phyloP scores from a whole-genome alignment of 495 filamentous ascomycete species.

The Aspergillus avenaceus region DNA sequence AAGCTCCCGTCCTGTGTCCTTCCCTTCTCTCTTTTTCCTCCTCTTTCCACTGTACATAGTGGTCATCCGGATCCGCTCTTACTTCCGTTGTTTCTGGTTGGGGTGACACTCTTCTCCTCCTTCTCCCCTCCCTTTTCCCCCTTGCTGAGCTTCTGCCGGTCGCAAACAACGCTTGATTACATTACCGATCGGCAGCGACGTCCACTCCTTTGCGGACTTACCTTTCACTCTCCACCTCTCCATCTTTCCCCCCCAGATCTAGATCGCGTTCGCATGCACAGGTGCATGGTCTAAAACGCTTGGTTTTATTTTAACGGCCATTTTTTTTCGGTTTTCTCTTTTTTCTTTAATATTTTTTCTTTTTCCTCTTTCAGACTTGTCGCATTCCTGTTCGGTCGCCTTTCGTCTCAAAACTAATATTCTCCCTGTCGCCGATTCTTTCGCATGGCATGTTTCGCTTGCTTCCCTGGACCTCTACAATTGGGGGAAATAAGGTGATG shows the following conservation, averaged over 20 bases:
- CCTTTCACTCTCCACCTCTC: slow-evolving; percentile 11
- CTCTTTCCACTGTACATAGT: background rate
- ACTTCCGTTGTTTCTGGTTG: slow-evolving; percentile 8
- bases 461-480: slow-evolving; percentile 51
- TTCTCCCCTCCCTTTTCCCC: slow-evolving; percentile 13
- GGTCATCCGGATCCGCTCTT: background rate
- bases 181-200: slow-evolving; percentile 11
- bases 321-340: slow-evolving; percentile 2
- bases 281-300: slow-evolving; percentile 11
- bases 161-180: slow-evolving; percentile 16
- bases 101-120: slow-evolving; percentile 3
- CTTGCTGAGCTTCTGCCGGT: slow-evolving; percentile 14
- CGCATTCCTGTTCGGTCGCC: slow-evolving; percentile 24
- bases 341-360: slow-evolving; percentile 2
- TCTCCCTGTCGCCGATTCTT: slow-evolving; percentile 11
- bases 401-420: slow-evolving; percentile 12
- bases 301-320: slow-evolving; percentile 2
- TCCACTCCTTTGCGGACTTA: slow-evolving; percentile 8
- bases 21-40: slow-evolving; percentile 5
- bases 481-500: slow-evolving; percentile 51
- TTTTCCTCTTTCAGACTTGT: slow-evolving; percentile 6
- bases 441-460: slow-evolving; percentile 59
- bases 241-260: slow-evolving; percentile 12
- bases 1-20: background rate
- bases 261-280: slow-evolving; percentile 18